phyloP scores from a whole-genome alignment of 345 rosid genomes.

The Salix arbutifolia region DNA sequence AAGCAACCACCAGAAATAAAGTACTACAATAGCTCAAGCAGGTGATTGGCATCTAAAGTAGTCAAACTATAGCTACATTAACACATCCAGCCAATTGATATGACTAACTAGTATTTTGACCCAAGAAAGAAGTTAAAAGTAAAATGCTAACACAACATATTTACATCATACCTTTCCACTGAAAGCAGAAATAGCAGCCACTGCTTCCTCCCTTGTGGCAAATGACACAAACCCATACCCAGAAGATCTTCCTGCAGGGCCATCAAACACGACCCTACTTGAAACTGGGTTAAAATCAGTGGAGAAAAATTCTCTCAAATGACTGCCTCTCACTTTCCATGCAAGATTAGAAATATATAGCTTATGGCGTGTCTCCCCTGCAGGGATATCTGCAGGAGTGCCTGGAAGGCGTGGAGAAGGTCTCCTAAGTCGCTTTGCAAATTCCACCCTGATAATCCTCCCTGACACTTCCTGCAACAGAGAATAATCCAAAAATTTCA shows the following conservation, averaged over 20 bases:
- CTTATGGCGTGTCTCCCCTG: slow-evolving; percentile 55
- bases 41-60: neutral
- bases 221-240: slow-evolving; percentile 92
- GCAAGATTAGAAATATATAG: slow-evolving; percentile 79
- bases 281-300: slow-evolving; percentile 56
- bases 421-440: slow-evolving; percentile 65
- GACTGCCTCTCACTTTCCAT: slow-evolving; percentile 80
- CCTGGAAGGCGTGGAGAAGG: slow-evolving; percentile 38
- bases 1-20: neutral
- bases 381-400: slow-evolving; percentile 28
- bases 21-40: neutral
- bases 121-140: neutral
- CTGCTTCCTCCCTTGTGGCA: slow-evolving; percentile 82
- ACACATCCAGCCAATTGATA: neutral
- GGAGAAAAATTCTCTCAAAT: slow-evolving; percentile 71
- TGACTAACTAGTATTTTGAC: neutral
- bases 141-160: neutral
- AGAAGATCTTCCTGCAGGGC: slow-evolving; percentile 57
- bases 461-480: slow-evolving; percentile 65
- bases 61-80: neutral
- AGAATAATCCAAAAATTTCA: neutral
- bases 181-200: slow-evolving; percentile 59
- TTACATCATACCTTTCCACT: slow-evolving; percentile 62
- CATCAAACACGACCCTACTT: slow-evolving; percentile 61
- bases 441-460: slow-evolving; percentile 62